Evolutionary conservation across 2,329 filamentous ascomycete species (phyloP).

Genomic region (Clarireedia paspali): DNA sequence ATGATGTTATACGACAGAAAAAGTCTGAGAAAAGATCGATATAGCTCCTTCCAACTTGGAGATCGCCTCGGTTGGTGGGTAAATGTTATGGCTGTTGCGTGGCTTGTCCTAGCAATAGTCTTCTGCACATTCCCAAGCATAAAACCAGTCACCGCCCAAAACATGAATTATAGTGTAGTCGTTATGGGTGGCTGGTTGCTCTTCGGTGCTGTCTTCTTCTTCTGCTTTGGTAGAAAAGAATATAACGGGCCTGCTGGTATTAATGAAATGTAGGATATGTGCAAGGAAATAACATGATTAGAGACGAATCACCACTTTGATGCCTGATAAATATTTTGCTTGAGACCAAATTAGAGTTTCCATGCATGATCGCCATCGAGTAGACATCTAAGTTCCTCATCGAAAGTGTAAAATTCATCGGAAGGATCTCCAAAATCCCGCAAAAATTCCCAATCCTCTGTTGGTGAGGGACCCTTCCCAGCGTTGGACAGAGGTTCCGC

Average conservation of each 20-base stretch:
- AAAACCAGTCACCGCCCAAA: slow-evolving; percentile 34
- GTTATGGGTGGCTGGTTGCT: slow-evolving; percentile 35
- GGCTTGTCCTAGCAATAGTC: slow-evolving; percentile 37
- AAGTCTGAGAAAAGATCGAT: slow-evolving; percentile 18
- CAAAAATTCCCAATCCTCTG: slow-evolving; percentile 26
- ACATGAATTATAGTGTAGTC: slow-evolving; percentile 41
- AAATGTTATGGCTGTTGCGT: slow-evolving; percentile 37
- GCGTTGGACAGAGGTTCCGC: neutral
- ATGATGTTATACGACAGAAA: slow-evolving; percentile 34
- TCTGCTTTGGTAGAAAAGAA: slow-evolving; percentile 19
- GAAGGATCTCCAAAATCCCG: slow-evolving; percentile 25
- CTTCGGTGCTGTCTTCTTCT: slow-evolving; percentile 32
- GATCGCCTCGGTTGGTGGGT: slow-evolving; percentile 27
- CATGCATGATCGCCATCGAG: slow-evolving; percentile 15
- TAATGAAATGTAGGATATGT: neutral
- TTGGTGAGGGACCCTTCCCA: neutral
- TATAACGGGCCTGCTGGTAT: slow-evolving; percentile 22
- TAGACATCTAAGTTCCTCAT: slow-evolving; percentile 24
- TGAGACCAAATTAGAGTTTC: neutral
- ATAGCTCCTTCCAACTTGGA: slow-evolving; percentile 29
- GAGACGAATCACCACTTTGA: neutral
- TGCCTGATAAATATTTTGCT: neutral
- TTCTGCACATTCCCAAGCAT: slow-evolving; percentile 39
- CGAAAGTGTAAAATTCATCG: slow-evolving; percentile 26
- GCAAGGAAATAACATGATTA: neutral